Percentiles rank a stretch among this genome's conserved stretches.
These are phyloP conservation scores for Waitea zeae DNA, from an alignment of 1,284 basidiomycete species.

Conservation along the genomic window DNA sequence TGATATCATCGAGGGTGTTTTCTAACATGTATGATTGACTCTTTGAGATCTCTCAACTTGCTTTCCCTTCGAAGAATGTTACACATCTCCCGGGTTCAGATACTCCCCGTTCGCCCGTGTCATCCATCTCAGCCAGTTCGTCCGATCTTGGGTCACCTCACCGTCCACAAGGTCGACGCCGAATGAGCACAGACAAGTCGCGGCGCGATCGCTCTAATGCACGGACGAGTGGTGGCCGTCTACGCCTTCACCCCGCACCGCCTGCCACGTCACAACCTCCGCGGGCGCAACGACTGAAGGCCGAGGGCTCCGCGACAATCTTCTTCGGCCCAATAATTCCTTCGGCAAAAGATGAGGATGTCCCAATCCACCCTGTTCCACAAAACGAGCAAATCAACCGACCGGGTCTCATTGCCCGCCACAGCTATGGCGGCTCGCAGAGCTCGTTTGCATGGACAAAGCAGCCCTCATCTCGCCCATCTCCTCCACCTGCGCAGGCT, in stretches of 20 bases:
- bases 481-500: slow-evolving; percentile 1
- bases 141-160: too few species aligned
- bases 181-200: too few species aligned
- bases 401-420: slow-evolving; percentile 26
- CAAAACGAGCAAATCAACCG: not conserved
- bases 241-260: too few species aligned
- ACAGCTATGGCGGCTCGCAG: slow-evolving; percentile 34
- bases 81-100: slow-evolving; percentile 4
- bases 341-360: not conserved
- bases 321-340: slow-evolving; percentile 55
- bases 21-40: too few species aligned
- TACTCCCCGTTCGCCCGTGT: not conserved
- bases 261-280: too few species aligned
- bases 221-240: too few species aligned
- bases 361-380: not conserved
- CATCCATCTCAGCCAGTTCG: not conserved
- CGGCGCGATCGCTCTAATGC: too few species aligned
- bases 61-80: slow-evolving; percentile 8
- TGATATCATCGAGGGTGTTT: too few species aligned
- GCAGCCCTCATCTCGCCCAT: slow-evolving; percentile 7
- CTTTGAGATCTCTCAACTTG: too few species aligned
- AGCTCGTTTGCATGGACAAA: slow-evolving; percentile 4
- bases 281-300: not conserved
- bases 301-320: slow-evolving; percentile 34
- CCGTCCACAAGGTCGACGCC: too few species aligned